Evolutionary conservation across 352 stramenopile species (phyloP).

Genomic region (Pythium utonaiense): DNA sequence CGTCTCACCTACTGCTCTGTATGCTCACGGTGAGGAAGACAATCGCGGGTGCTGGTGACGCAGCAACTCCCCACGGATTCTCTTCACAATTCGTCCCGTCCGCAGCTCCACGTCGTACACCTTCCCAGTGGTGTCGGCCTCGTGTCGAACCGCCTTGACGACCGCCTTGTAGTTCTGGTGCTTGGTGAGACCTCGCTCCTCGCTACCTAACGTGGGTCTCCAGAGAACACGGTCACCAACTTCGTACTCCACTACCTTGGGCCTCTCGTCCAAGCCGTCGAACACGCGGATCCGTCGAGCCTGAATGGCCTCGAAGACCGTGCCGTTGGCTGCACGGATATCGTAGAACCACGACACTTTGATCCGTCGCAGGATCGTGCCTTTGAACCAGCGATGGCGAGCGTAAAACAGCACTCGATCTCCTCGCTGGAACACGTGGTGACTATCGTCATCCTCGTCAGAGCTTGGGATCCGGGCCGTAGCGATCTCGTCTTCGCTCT

Average conservation of each 20-base stretch:
- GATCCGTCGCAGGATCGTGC: slow-evolving; percentile 37
- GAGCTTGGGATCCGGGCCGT: slow-evolving; percentile 8
- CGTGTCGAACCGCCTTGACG: neutral
- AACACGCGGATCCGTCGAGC: slow-evolving; percentile 44
- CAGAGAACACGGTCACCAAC: slow-evolving; percentile 14
- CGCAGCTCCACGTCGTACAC: slow-evolving; percentile 43
- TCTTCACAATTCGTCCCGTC: slow-evolving; percentile 37
- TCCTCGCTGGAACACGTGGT: slow-evolving; percentile 37
- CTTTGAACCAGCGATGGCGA: slow-evolving; percentile 31
- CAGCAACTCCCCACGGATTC: too few relatives aligned
- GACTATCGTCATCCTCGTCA: slow-evolving; percentile 17
- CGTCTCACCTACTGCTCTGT: too few relatives aligned
- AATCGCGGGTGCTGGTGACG: too few relatives aligned
- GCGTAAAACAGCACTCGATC: slow-evolving; percentile 50
- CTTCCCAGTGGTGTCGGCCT: neutral
- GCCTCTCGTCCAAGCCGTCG: slow-evolving; percentile 11
- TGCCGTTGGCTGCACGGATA: slow-evolving; percentile 42
- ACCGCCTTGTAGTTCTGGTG: slow-evolving; percentile 8
- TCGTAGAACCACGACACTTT: slow-evolving; percentile 53
- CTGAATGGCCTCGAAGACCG: slow-evolving; percentile 37
- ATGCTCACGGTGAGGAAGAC: too few relatives aligned
- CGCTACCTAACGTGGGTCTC: neutral
- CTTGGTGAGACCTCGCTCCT: neutral
- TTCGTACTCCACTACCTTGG: slow-evolving; percentile 7
- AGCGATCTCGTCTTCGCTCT: slow-evolving; percentile 16